phyloP scores from a whole-genome alignment of 495 filamentous ascomycete species.

The Xeromyces bisporus region DNA sequence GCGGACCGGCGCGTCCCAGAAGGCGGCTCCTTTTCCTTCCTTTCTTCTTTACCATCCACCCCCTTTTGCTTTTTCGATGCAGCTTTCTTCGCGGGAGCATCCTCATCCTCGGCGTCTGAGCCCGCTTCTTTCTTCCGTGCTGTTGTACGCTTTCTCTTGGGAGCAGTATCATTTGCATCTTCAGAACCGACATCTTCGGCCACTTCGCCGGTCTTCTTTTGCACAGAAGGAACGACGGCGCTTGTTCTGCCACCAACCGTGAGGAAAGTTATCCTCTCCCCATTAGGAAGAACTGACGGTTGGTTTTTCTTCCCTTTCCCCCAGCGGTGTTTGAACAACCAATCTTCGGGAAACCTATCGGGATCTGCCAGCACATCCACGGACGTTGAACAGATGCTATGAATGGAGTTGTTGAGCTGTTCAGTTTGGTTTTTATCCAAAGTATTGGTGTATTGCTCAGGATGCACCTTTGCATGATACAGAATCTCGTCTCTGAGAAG shows the following conservation, averaged over 20 bases:
- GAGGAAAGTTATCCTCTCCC: slow-evolving; percentile 63
- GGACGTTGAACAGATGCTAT: slow-evolving; percentile 62
- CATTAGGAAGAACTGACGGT: slow-evolving; percentile 51
- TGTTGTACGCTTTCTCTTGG: slow-evolving; percentile 22
- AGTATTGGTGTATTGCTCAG: slow-evolving; percentile 79
- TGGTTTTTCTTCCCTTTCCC: slow-evolving; percentile 70
- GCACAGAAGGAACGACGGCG: slow-evolving; percentile 65
- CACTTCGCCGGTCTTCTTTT: slow-evolving; percentile 58
- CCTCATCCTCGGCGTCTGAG: slow-evolving; percentile 9
- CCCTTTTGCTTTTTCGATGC: slow-evolving; percentile 10
- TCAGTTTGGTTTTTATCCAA: slow-evolving; percentile 55
- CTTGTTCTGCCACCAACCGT: slow-evolving; percentile 83
- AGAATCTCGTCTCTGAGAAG: slow-evolving; percentile 60
- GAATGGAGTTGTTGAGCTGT: slow-evolving; percentile 52
- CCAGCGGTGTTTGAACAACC: slow-evolving; percentile 89
- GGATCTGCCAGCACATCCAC: slow-evolving; percentile 68
- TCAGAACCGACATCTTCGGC: slow-evolving; percentile 18
- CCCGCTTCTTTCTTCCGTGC: slow-evolving; percentile 17
- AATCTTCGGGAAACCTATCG: slow-evolving; percentile 68
- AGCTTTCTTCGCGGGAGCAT: slow-evolving; percentile 9
- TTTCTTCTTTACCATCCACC: slow-evolving; percentile 11
- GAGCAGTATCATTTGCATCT: slow-evolving; percentile 8
- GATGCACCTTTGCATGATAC: slow-evolving; percentile 74
- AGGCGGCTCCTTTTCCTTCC: slow-evolving; percentile 5
- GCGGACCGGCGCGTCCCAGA: slow-evolving; percentile 22